Evolutionary conservation across 345 rosid genomes (phyloP), one percentile per base, ranked within the genome.

Genomic region (Populus alba): DNA sequence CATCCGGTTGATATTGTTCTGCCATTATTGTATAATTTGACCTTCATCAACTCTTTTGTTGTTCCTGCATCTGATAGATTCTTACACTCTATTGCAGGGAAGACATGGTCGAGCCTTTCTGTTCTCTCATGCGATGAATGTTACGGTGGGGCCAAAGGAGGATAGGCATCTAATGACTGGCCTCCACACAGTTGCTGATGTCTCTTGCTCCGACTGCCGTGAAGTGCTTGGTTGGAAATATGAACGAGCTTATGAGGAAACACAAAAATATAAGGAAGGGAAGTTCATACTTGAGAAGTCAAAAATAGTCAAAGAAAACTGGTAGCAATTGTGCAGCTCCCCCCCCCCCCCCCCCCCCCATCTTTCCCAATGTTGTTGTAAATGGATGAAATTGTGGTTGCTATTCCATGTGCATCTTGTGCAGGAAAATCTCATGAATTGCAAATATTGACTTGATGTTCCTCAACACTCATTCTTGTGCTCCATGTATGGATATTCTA

Each of bases 161-260:
- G 82, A 79, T 29, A 73, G 82, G 65, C 73, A 79, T 45, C 74
- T 79, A 7, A 55, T 79, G 74, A 79, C 77, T 27, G 82, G 82
- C 63, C 82, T 79, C 47, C 74, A 79, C 74, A 43, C 82, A 5
- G 77, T 79, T 66, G 78, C 82, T 15, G 82, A 74, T 59, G 82
- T 79, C 13, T 68, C 68, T 68, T 79, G 78, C 70, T 39, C 68
- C 6, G 82, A 79, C 61, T 79, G 78, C 68, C 69, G 22, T 9
- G 77, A 57, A 55, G 82, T 79, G 29, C 74, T 79, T 18, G 82
- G 82, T 39, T 79, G 82, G 82, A 79, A 79, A 68, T 79, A 79
- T 43, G 82, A 73, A 68, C 74, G 77, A 79, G 82, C 70, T 29
- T 79, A 73, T 17, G 82, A 79, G 35, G 75, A 77, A 77, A 59